Percentiles rank a stretch among this genome's conserved stretches.
Conservation (phyloP, 177 flowering plant species). For the Vitis hybrid region DNA sequence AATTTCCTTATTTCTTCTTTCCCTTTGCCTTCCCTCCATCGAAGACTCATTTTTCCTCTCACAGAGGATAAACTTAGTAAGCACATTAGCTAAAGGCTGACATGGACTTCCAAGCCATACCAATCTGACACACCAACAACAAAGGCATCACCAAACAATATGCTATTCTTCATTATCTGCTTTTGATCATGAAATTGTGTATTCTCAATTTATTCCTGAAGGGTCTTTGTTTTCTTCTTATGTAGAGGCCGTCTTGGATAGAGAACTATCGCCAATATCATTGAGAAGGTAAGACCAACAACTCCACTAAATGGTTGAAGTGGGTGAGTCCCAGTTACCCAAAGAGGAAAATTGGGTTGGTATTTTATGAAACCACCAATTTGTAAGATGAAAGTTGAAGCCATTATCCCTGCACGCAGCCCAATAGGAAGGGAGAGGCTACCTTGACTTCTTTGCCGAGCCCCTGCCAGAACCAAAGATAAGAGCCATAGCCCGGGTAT, state of each 20-base stretch:
- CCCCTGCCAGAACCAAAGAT: conserved; percentile 71
- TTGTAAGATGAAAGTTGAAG: conserved; percentile 56
- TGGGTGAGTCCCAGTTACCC: conserved; percentile 65
- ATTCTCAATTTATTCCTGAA: conserved; percentile 17
- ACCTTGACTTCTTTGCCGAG: conserved; percentile 60
- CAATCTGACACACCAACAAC: neutral
- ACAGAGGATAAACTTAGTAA: neutral
- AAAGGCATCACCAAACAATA: neutral
- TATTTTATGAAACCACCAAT: conserved; percentile 60
- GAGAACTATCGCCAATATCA: conserved; percentile 52
- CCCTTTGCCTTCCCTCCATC: neutral
- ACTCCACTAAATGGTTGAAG: conserved; percentile 80
- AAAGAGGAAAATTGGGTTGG: conserved; percentile 38
- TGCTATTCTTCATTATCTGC: neutral
- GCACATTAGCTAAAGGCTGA: neutral
- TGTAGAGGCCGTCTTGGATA: conserved; percentile 50
- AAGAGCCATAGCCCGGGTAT: conserved; percentile 84
- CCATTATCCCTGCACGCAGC: conserved; percentile 72
- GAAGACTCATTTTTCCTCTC: neutral
- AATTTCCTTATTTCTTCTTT: neutral
- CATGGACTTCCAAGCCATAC: neutral
- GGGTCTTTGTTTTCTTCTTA: conserved; percentile 21
- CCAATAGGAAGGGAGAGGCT: conserved; percentile 80
- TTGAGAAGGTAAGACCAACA: conserved; percentile 61
- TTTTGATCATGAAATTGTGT: neutral